Base-by-base conservation (phyloP, 148 eudicot species). In the Beta vulgaris region DNA sequence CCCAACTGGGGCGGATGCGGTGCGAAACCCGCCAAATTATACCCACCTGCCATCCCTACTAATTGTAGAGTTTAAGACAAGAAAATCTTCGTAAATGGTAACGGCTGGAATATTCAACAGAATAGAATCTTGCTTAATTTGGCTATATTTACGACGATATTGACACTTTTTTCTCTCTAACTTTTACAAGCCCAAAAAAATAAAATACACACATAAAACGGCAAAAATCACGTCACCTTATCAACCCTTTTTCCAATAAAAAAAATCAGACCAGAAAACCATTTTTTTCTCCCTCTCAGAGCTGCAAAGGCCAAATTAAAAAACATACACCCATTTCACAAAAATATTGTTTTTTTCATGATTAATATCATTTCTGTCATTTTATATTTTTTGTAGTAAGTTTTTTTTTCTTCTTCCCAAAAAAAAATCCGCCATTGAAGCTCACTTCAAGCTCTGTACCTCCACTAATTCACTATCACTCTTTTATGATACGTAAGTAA, bases 371-470 rank as follows among this genome's bases (percentile, higher is more conserved):
- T 42, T 78, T 42, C 43, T 40, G 42, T 72, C 77, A 36, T 35
- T 71, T 74, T 15, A 15, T 43, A 2, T 48, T 16, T 29, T 65
- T 53, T 65, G 21, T 29, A 10, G 1, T 4, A 18, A 6, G 12
- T 66, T 2, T 18, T 40, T 43, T 67, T 40, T 67, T 13, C 49
- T 42, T 42, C 34, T 67, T 67, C 13, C 28, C n/a, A n/a, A 73
- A 68, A 69, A 63, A 71, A 77, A 75, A 43, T 83, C 85, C 84
- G 82, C 88, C 88, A 81, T 87, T 77, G 82, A 37, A 80, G 76
- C 67, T 61, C 79, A 49, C 55, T 73, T 72, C 68, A 12, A 73
- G 73, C 73, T 73, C 29, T 42, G 19, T 61, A 54, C 59, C 57
- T 62, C 36, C 71, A 23, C 35, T 53, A 10, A n/a, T 73, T 15